Evolutionary conservation across 2,329 filamentous ascomycete species (phyloP), one percentile per base, ranked within the genome.

Genomic region (Neofusicoccum cordaticola): DNA sequence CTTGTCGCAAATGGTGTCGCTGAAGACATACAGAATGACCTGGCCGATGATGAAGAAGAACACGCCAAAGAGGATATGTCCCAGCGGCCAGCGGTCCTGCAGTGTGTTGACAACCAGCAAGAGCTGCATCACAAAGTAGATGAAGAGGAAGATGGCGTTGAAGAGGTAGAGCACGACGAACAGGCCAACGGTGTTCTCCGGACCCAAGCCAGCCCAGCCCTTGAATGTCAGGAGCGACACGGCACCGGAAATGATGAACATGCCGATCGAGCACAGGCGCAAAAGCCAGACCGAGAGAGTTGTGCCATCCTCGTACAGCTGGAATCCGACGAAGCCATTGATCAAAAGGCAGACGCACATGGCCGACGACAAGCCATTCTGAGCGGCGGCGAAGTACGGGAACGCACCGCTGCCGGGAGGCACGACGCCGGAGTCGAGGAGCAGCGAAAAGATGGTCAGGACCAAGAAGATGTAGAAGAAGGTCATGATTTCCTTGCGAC

Each of bases 401-500:
- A 93, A 97, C 0, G 92, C 86, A 2, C 80, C 83, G 60, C 89
- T 92, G 64, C 90, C 90, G 0, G 93, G 91, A 3, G 94, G 92
- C 19, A 96, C 88, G 53, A 98, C 95, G 58, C 95, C 95, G 61
- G 94, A 91, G 74, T 99, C 95, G 73, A 99, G 88, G 71, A 95
- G 85, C 68, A 99, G 87, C 8, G 94, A 97, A 73, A 90, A 84
- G 77, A 95, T 90, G 31, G 93, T 96, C 60, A 98, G 86, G 42
- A 94, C 83, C 84, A 97, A 90, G 82, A 96, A 99, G 68, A 96
- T 84, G 82, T 98, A 98, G 84, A 99, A 99, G 84, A 99, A 98
- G 56, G 90, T 91, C 58, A 92, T 90, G 73, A 89, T 89, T 72
- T 89, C 87, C 77, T 88, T 89, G 69, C 87, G 85, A 67, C 87